Percentiles rank a stretch among this genome's conserved stretches.
phyloP scores from a whole-genome alignment of 2,329 filamentous ascomycete species.

The Epichloe aotearoae region DNA sequence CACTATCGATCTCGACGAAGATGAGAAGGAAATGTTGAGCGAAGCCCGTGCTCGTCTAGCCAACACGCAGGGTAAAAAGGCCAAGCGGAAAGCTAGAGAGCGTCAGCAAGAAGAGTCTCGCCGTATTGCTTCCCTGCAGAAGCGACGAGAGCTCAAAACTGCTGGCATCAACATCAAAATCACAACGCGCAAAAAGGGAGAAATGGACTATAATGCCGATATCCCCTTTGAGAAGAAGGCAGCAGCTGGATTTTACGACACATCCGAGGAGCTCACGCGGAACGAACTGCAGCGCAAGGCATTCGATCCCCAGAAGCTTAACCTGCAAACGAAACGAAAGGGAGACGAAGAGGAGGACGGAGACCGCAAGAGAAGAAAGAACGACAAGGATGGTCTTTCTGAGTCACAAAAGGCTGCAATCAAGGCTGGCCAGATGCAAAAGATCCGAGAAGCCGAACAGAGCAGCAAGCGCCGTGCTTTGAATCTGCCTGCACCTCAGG shows the following conservation, averaged over 20 bases:
- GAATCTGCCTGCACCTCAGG: constrained; percentile 78
- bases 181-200: constrained; percentile 75
- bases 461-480: constrained; percentile 81
- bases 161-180: constrained; percentile 98
- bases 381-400: constrained; percentile 69
- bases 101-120: constrained; percentile 90
- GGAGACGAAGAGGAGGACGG: constrained; percentile 77
- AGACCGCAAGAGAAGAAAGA: constrained; percentile 77
- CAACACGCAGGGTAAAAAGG: constrained; percentile 98
- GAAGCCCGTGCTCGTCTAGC: constrained; percentile 91
- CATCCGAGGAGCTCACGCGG: constrained; percentile 60
- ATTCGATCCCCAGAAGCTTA: constrained; percentile 88
- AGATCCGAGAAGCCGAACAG: constrained; percentile 89
- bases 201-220: constrained; percentile 99
- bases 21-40: constrained; percentile 98
- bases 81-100: constrained; percentile 92
- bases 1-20: constrained; percentile 95
- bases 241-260: constrained; percentile 85
- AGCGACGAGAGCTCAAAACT: constrained; percentile 90
- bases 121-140: constrained; percentile 85
- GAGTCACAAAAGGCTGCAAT: constrained; percentile 70
- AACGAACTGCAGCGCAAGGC: constrained; percentile 77
- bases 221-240: constrained; percentile 95
- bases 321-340: constrained; percentile 83
- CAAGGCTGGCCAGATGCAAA: constrained; percentile 89